These are phyloP conservation scores for Plectosphaerella plurivora DNA, from an alignment of 2,329 filamentous ascomycete species.

Conservation along the genomic window DNA sequence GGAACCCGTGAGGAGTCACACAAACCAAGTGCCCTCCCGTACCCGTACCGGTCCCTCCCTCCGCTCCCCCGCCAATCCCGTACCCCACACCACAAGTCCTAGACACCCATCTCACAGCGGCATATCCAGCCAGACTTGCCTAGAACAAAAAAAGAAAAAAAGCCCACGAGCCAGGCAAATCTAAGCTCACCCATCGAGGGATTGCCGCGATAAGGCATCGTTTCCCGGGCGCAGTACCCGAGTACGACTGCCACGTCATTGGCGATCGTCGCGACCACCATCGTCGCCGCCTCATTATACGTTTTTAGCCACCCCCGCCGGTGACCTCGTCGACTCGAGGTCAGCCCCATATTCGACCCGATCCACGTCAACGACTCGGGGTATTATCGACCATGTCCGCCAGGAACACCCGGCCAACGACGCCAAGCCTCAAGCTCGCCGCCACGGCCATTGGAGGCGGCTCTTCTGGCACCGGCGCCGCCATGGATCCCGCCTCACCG, in stretches of 20 bases:
- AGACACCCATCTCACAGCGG: background rate
- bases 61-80: slow-evolving; percentile 1
- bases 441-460: slow-evolving; percentile 13
- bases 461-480: background rate
- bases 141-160: background rate
- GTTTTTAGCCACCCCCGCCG: background rate
- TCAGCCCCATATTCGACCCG: background rate
- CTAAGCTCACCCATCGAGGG: background rate
- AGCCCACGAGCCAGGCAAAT: background rate
- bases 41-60: background rate
- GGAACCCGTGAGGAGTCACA: slow-evolving; percentile 2
- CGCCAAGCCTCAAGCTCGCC: slow-evolving; percentile 33
- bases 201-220: background rate
- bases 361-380: background rate
- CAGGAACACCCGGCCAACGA: slow-evolving; percentile 32
- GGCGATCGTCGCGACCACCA: background rate
- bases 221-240: background rate
- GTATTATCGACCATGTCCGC: slow-evolving; percentile 18
- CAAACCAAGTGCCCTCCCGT: background rate
- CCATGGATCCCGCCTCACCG: slow-evolving; percentile 37
- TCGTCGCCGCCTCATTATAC: background rate
- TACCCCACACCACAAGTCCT: background rate
- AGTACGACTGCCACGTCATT: background rate
- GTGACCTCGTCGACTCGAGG: background rate
- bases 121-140: background rate